Percentiles rank a stretch among this genome's conserved stretches.
These are phyloP conservation scores for Hydnum rufescens DNA, from an alignment of 768 basidiomycete species.

Conservation along the genomic window DNA sequence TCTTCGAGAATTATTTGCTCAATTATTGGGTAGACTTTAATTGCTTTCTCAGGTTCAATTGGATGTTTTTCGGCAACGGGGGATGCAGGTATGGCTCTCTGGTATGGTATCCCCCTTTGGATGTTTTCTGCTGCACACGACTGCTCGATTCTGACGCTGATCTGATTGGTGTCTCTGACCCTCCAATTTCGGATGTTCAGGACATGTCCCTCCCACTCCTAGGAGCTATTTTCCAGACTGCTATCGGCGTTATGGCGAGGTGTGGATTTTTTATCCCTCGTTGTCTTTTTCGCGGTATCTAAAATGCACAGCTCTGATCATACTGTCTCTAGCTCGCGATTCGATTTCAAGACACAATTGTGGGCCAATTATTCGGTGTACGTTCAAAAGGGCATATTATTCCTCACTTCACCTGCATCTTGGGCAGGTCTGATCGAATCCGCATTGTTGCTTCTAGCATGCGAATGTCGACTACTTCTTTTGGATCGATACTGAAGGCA, in stretches of 20 bases:
- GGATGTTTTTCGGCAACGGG: slow-evolving; percentile 38
- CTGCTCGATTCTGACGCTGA: too few species aligned
- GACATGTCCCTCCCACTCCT: neutral
- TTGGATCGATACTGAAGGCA: slow-evolving; percentile 16
- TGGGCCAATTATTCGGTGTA: slow-evolving; percentile 73
- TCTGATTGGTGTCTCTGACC: neutral
- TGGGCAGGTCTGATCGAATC: neutral
- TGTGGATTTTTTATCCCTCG: neutral
- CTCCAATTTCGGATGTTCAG: neutral
- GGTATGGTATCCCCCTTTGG: slow-evolving; percentile 20
- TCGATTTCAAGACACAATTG: slow-evolving; percentile 68
- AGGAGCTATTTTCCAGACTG: slow-evolving; percentile 57
- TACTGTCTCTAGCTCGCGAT: slow-evolving; percentile 33
- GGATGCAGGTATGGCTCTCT: slow-evolving; percentile 44
- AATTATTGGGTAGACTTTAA: neutral
- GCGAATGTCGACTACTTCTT: slow-evolving; percentile 58
- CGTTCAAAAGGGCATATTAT: too few species aligned
- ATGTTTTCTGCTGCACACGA: slow-evolving; percentile 21
- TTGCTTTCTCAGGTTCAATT: slow-evolving; percentile 34
- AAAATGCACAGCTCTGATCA: neutral
- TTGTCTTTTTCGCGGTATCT: too few species aligned
- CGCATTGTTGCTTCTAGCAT: slow-evolving; percentile 25
- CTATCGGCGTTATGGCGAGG: slow-evolving; percentile 7
- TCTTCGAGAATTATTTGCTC: neutral
- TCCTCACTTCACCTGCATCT: slow-evolving; percentile 13